A percentile compares a stretch with the other conserved stretches of the same genome.
These are phyloP conservation scores for Erodium maritimum DNA, from an alignment of 345 rosid species.

Conservation along the genomic window DNA sequence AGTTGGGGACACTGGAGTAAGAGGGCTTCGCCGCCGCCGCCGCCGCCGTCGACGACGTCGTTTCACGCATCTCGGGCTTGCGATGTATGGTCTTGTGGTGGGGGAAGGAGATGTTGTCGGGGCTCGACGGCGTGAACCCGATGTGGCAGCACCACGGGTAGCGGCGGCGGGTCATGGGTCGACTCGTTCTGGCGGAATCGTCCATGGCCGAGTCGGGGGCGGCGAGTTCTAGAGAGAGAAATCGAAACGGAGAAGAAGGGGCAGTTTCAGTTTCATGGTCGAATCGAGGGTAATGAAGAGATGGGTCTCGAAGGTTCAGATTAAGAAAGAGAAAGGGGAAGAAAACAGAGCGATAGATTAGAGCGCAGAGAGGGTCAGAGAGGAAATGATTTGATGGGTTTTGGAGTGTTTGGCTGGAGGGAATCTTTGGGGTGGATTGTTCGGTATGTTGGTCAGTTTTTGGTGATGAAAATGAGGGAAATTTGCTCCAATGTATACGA, in stretches of 20 bases:
- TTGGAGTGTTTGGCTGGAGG: background rate
- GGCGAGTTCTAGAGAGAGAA: conserved; percentile 1
- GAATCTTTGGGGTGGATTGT: background rate
- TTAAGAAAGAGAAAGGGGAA: background rate
- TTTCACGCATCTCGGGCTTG: conserved; percentile 16
- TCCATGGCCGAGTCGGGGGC: conserved; percentile 15
- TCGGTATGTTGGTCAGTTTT: background rate
- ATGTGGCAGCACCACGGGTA: conserved; percentile 83
- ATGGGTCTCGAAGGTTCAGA: background rate
- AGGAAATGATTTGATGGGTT: background rate
- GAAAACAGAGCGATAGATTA: no score
- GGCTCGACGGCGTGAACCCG: conserved; percentile 62
- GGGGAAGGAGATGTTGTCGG: conserved; percentile 37
- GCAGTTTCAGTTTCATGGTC: background rate
- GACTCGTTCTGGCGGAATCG: conserved; percentile 18
- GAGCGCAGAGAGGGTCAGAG: no score
- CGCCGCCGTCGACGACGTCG: background rate
- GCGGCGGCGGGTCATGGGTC: conserved; percentile 21
- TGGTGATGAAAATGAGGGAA: background rate
- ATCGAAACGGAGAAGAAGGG: conserved; percentile 4
- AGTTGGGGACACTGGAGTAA: conserved; percentile 30
- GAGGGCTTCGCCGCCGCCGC: conserved; percentile 16
- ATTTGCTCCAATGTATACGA: background rate
- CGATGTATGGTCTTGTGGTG: conserved; percentile 20
- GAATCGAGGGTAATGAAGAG: background rate